These are phyloP conservation scores for Pyrus hybrid DNA, from an alignment of 331 rosid species.

Conservation along the genomic window DNA sequence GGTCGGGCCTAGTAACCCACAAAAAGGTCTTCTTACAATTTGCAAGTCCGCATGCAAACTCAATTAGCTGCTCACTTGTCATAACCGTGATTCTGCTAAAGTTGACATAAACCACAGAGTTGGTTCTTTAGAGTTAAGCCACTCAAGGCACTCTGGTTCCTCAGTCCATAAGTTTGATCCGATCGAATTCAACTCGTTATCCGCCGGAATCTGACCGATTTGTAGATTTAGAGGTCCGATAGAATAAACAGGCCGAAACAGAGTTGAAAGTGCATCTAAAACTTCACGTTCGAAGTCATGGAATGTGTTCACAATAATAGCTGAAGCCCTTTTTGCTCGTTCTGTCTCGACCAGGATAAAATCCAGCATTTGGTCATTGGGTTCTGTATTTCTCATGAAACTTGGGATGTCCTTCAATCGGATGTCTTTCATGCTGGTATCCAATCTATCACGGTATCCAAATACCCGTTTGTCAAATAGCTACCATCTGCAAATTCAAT, in stretches of 20 bases:
- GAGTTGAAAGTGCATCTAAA: background rate
- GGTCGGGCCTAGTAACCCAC: slow-evolving; percentile 25
- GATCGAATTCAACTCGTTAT: background rate
- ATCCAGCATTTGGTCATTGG: background rate
- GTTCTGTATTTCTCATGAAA: no score
- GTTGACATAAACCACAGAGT: no score
- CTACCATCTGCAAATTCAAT: slow-evolving; percentile 11
- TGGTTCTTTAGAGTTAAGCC: slow-evolving; percentile 13
- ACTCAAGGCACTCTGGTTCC: slow-evolving; percentile 2
- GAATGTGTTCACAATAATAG: slow-evolving; percentile 17
- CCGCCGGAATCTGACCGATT: background rate
- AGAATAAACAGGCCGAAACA: slow-evolving; percentile 1
- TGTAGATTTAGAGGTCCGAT: slow-evolving; percentile 10
- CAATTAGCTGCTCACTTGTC: slow-evolving; percentile 16
- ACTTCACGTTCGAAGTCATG: slow-evolving; percentile 2
- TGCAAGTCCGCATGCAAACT: slow-evolving; percentile 27
- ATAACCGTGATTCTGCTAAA: slow-evolving; percentile 18
- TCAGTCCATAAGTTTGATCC: slow-evolving; percentile 28
- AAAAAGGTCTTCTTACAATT: slow-evolving; percentile 12
- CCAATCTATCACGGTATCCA: no score
- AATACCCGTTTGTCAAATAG: slow-evolving; percentile 12
- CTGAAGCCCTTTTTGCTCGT: slow-evolving; percentile 4
- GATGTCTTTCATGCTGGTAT: no score
- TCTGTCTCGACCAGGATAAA: background rate
- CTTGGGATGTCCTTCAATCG: no score